Evolutionary conservation across 257 asterid genomes (phyloP).

Genomic region (Anisodus tanguticus): DNA sequence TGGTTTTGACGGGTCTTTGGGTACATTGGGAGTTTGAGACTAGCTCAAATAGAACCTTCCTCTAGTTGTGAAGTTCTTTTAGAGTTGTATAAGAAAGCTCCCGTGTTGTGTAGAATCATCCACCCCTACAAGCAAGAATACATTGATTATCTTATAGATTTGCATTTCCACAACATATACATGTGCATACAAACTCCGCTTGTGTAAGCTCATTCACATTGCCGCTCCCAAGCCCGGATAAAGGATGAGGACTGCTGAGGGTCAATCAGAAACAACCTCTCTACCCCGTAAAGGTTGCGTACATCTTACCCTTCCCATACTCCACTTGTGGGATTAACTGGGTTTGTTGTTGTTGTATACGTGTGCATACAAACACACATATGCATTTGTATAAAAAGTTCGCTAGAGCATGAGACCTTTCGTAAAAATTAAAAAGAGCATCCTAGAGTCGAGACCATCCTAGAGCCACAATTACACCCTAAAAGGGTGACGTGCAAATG

Average conservation of each 20-base stretch:
- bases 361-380: neutral
- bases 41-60: neutral
- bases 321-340: too few relatives aligned
- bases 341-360: too few relatives aligned
- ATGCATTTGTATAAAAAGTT: neutral
- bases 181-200: neutral
- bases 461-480: neutral
- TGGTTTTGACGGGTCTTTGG: neutral
- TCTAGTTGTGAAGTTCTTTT: constrained; percentile 1
- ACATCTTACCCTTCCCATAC: too few relatives aligned
- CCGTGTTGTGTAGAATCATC: neutral
- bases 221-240: too few relatives aligned
- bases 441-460: neutral
- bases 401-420: neutral
- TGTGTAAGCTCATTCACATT: too few relatives aligned
- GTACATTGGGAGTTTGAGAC: neutral
- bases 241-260: too few relatives aligned
- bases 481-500: neutral
- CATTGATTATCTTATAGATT: neutral
- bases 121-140: neutral
- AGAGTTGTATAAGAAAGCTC: neutral
- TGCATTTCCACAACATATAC: neutral
- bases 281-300: too few relatives aligned
- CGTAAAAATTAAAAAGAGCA: neutral
- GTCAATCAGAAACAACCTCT: too few relatives aligned